A percentile compares a stretch with the other conserved stretches of the same genome.
Evolutionary conservation across 1,139 yeast genomes (phyloP).

Genomic region (Kluyveromyces marxianus): DNA sequence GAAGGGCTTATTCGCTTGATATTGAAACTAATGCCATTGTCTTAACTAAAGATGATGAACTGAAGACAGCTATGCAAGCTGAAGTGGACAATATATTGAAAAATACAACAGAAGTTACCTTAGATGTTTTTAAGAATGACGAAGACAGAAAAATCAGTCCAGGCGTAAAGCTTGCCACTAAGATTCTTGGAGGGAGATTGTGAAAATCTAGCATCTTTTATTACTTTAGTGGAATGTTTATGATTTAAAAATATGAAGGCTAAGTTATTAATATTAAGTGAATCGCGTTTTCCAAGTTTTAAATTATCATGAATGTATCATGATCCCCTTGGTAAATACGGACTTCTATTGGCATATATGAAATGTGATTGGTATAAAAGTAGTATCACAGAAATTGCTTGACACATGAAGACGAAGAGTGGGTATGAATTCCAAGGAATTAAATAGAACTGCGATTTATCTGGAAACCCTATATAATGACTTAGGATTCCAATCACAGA

Average conservation of each 20-base stretch:
- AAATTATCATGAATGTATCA: not conserved
- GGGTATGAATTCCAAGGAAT: conserved; percentile 23
- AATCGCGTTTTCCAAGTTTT: not conserved
- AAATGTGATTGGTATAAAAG: conserved; percentile 23
- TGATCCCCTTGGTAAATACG: conserved; percentile 15
- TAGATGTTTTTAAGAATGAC: conserved; percentile 54
- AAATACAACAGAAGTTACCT: conserved; percentile 43
- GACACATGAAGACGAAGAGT: conserved; percentile 11
- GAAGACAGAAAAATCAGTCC: conserved; percentile 51
- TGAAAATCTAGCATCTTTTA: conserved; percentile 23
- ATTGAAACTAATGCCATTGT: conserved; percentile 80
- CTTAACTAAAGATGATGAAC: conserved; percentile 56
- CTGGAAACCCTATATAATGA: not conserved
- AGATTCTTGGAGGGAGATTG: conserved; percentile 56
- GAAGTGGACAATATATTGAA: conserved; percentile 60
- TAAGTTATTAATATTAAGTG: too few relatives aligned
- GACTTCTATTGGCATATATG: conserved; percentile 17
- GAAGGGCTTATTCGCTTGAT: conserved; percentile 81
- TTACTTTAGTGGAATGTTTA: not conserved
- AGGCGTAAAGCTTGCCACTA: conserved; percentile 59
- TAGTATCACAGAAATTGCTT: conserved; percentile 12
- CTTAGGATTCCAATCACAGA: conserved; percentile 9
- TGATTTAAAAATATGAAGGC: not conserved
- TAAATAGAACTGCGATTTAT: conserved; percentile 11
- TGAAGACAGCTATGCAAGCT: conserved; percentile 48